These are phyloP conservation scores for Umbelopsis vinacea DNA, from an alignment of 192 early-diverging fungal genomes.

Conservation along the genomic window DNA sequence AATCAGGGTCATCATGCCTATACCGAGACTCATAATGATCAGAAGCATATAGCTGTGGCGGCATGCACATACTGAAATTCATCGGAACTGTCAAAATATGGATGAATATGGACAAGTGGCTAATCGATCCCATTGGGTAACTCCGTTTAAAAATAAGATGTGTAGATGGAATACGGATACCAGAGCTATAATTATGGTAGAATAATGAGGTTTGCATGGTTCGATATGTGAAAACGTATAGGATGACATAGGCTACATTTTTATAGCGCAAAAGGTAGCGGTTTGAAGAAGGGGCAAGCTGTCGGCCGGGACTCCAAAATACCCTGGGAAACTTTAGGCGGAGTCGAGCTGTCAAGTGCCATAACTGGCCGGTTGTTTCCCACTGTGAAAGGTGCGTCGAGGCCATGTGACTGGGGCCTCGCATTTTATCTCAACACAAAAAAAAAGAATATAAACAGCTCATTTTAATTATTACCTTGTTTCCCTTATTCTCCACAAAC, in stretches of 20 bases:
- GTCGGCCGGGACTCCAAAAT: no score
- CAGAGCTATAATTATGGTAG: conserved; percentile 20
- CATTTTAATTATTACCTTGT: background rate
- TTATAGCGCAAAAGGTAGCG: background rate
- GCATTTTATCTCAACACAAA: background rate
- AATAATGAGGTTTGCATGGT: background rate
- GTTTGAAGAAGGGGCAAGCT: no score
- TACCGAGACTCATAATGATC: background rate
- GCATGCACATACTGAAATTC: background rate
- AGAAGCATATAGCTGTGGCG: background rate
- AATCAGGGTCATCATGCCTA: background rate
- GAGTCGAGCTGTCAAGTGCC: conserved; percentile 22
- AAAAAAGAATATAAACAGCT: background rate
- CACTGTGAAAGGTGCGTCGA: background rate
- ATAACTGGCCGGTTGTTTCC: background rate
- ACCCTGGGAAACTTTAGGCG: conserved; percentile 18
- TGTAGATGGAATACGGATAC: conserved; percentile 5
- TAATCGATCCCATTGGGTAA: background rate
- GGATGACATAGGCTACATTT: conserved; percentile 11
- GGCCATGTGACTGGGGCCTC: conserved; percentile 7
- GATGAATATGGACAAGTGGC: conserved; percentile 14
- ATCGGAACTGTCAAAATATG: conserved; percentile 1
- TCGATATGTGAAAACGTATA: background rate
- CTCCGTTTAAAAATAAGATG: conserved; percentile 4
- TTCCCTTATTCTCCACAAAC: background rate